Conservation (phyloP, 208 protist species). For the Leishmania arabica region DNA sequence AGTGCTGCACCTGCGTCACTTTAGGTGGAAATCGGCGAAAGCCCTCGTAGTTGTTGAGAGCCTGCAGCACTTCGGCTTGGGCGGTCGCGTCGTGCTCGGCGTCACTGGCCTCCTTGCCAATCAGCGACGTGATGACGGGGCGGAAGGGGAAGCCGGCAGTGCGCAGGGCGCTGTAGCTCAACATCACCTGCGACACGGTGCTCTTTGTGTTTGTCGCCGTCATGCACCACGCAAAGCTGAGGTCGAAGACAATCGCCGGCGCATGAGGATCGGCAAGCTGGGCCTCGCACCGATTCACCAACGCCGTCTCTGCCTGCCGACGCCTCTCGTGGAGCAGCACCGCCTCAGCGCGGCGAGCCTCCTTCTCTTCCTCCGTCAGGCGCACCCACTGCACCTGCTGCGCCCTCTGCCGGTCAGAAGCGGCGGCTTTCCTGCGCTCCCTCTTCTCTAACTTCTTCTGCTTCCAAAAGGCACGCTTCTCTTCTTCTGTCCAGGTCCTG, state of each 20-base stretch:
- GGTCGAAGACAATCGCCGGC: constrained; percentile 80
- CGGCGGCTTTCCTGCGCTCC: constrained; percentile 31
- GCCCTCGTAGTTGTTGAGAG: constrained; percentile 60
- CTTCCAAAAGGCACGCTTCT: constrained; percentile 62
- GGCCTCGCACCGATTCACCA: constrained; percentile 29
- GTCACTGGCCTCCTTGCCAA: constrained; percentile 43
- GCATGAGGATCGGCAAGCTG: constrained; percentile 41
- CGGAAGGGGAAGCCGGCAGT: constrained; percentile 71
- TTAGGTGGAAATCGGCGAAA: constrained; percentile 64
- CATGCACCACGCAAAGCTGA: constrained; percentile 92
- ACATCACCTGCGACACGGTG: constrained; percentile 85
- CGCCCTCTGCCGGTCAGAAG: constrained; percentile 33
- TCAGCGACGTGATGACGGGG: constrained; percentile 69
- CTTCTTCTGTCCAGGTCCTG: constrained; percentile 57
- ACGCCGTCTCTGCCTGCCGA: constrained; percentile 35
- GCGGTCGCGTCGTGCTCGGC: constrained; percentile 23
- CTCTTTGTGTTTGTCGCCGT: constrained; percentile 71
- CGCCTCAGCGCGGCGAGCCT: constrained; percentile 40
- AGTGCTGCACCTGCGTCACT: constrained; percentile 55
- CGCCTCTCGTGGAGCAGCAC: constrained; percentile 50
- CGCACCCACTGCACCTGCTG: constrained; percentile 57
- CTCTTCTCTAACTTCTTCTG: constrained; percentile 58
- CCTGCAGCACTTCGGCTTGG: constrained; percentile 42
- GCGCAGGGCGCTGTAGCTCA: constrained; percentile 81
- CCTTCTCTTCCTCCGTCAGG: constrained; percentile 56